Base-by-base conservation (phyloP, 225 moss, liverwort and hornwort species). In the Asterella californica region DNA sequence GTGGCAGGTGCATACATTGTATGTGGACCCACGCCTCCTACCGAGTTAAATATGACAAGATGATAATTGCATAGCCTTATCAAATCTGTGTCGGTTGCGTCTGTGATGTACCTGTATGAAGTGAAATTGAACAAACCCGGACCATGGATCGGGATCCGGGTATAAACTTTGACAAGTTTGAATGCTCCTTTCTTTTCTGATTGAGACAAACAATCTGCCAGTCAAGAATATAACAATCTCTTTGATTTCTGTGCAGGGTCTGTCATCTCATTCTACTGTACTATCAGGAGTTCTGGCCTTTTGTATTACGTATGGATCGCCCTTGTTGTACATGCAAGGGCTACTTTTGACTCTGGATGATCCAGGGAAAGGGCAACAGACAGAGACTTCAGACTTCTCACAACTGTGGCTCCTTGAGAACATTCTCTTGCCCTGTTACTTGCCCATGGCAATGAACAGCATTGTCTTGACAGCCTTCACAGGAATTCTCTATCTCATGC, bases 1-100 rank as follows among this genome's bases (percentile, higher is more conserved):
- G 94, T 94, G 38, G 92, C 94, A 62, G 94, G 94, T 78, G 94
- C 92, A 76, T 94, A 94, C 76, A 92, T 91, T 80, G 92, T 92
- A 79, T 70, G 91, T 88, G 72, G 25, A 64, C 64, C 18, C 70
- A 45, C 24, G 24, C 32, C 24, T 71, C 47, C 47, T 33, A 32
- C 10, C 65, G 21, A 42, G 32, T 11, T 27, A 14, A 0, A 9
- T 30, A 30, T 63, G 27, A 30, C 0, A 27, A 27, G 2, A 9
- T 30, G 65, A 52, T 18, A 33, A 33, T 4, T 65, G 33, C 30
- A 10, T 11, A 15, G 65, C 32, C 12, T 32, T 9, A 65, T 65
- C 32, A 65, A 65, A 33, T 14, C 27, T 11, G n/a, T 61, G 52
- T 12, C 17, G 1, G 52, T 52, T 17, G 12, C 7, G 17, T 24